phyloP scores from a whole-genome alignment of 805 yeast species.

The Tetrapisispora arboricola region DNA sequence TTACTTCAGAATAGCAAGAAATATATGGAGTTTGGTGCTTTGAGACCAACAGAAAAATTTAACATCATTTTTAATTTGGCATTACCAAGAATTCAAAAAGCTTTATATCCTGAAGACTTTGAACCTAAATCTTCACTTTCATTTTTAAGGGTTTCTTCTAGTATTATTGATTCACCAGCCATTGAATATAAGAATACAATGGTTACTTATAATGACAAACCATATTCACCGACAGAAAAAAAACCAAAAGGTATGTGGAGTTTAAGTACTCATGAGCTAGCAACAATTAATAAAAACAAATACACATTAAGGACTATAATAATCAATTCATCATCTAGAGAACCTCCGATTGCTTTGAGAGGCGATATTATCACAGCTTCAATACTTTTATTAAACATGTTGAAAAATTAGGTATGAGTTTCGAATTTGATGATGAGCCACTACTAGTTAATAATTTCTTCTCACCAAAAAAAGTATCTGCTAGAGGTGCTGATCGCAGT shows the following conservation, averaged over 20 bases:
- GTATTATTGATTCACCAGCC: constrained; percentile 19
- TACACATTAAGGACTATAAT: constrained; percentile 11
- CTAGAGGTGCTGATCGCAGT: constrained; percentile 11
- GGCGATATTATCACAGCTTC: constrained; percentile 8
- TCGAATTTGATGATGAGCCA: constrained; percentile 9
- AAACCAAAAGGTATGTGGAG: constrained; percentile 18
- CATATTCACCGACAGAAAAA: constrained; percentile 10
- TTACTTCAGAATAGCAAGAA: constrained; percentile 9
- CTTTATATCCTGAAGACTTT: constrained; percentile 6
- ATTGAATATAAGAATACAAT: constrained; percentile 10
- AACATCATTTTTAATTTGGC: constrained; percentile 12
- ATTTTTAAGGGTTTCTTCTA: constrained; percentile 17
- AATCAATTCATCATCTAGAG: constrained; percentile 8
- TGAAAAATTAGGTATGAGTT: constrained; percentile 12
- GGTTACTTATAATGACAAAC: constrained; percentile 9
- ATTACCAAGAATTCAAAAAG: constrained; percentile 12
- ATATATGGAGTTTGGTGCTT: constrained; percentile 14
- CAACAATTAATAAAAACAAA: constrained; percentile 5
- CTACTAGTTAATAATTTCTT: constrained; percentile 10
- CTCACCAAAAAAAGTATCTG: neutral
- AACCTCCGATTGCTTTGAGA: constrained; percentile 8
- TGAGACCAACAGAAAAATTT: constrained; percentile 16
- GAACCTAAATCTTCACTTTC: constrained; percentile 4
- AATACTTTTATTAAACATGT: constrained; percentile 9
- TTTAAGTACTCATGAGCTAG: constrained; percentile 11